A percentile compares a stretch with the other conserved stretches of the same genome.
Evolutionary conservation across 768 basidiomycete genomes (phyloP).

Genomic region (Psilocybe tampanensis): DNA sequence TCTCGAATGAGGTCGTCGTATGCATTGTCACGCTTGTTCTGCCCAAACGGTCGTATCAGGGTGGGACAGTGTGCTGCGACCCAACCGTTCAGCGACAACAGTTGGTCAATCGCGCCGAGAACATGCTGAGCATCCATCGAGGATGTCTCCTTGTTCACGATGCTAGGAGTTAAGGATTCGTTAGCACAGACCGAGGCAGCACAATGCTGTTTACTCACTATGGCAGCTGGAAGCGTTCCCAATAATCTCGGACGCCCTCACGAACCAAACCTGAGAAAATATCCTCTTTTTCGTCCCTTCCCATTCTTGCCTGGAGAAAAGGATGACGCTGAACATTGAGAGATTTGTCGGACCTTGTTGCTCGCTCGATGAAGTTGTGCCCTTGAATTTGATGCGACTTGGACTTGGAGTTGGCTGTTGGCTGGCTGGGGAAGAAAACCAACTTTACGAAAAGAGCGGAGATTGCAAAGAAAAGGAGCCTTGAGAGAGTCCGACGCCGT

Average conservation of each 20-base stretch:
- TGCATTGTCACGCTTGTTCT: constrained; percentile 81
- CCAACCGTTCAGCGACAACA: constrained; percentile 97
- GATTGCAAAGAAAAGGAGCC: constrained; percentile 37
- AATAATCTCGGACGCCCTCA: constrained; percentile 85
- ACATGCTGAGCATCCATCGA: constrained; percentile 92
- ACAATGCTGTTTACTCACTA: constrained; percentile 64
- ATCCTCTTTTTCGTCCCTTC: constrained; percentile 83
- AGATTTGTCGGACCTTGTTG: constrained; percentile 65
- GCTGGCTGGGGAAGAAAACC: constrained; percentile 37
- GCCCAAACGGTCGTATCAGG: constrained; percentile 91
- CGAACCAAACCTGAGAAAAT: constrained; percentile 74
- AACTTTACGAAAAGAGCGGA: constrained; percentile 38
- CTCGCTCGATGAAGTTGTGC: constrained; percentile 58
- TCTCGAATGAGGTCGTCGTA: constrained; percentile 88
- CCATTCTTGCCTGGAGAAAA: constrained; percentile 87
- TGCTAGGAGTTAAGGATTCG: constrained; percentile 36
- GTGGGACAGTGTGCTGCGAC: constrained; percentile 95
- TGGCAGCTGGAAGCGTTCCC: constrained; percentile 90
- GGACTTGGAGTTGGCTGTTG: constrained; percentile 26
- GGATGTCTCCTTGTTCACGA: constrained; percentile 78
- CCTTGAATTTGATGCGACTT: constrained; percentile 44
- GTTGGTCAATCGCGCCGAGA: constrained; percentile 85
- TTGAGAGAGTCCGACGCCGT: constrained; percentile 52
- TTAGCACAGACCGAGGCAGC: not conserved
- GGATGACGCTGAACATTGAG: constrained; percentile 88